Evolutionary conservation across 176 grass and related monocot species (phyloP), one percentile per base, ranked within the genome.

Genomic region (Luzula sylvatica): DNA sequence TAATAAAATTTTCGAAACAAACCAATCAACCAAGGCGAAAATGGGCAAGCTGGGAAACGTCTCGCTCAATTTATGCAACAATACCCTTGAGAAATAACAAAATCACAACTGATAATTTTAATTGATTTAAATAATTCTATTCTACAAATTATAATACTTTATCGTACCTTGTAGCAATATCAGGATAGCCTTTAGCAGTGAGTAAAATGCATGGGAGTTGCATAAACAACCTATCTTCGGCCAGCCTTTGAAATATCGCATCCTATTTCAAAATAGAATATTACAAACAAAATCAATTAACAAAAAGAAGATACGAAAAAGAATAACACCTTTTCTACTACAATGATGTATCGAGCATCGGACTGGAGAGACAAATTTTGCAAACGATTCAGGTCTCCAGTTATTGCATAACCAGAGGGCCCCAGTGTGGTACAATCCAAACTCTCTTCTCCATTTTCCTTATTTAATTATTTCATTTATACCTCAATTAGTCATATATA

Each of bases 131-230:
- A 56, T 35, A 22, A 8, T 6, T 44, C 53, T 16, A 73, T 23
- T 46, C n/a, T n/a, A 50, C 49, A 8, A 50, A 48, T 42, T 67
- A 23, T 52, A 11, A 24, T 55, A 29, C 42, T 28, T n/a, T n/a
- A n/a, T 15, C 16, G 24, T 67, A 96, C 90, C 90, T 96, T 38
- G 90, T 79, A 6, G 90, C 90, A 22, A 96, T 72, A 68, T 89
- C 90, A 86, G 90, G 90, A 79, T 89, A 96, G 62, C 90, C 90
- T 77, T 96, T 96, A 53, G 77, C 84, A 22, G 90, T 96, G 54
- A 96, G 79, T 40, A 96, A 58, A 59, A 96, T 74, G 42, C 77
- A 88, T 3, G 90, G 90, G 16, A 96, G 73, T 47, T 86, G 77
- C 72, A 68, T 74, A 66, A 86, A 89, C 23, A 89, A 65, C 41